Evolutionary conservation across 768 basidiomycete species (phyloP), one percentile per base, ranked within the genome.

Genomic region (Pleurotus tuoliensis): DNA sequence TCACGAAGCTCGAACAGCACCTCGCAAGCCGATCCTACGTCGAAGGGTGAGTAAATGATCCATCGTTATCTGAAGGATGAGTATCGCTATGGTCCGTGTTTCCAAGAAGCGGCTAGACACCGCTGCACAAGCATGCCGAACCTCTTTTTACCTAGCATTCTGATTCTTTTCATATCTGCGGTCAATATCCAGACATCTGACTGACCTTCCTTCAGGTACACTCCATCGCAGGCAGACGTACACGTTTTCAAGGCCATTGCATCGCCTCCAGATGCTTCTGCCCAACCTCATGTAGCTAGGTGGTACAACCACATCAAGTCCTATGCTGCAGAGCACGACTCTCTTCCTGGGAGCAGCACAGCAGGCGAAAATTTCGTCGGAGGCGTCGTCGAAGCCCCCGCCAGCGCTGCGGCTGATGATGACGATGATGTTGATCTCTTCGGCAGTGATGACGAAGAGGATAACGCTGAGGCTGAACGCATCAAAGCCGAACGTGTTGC

Each of bases 281-380:
- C 78, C 51, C 79, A 81, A 72, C 92, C 92, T 58, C 81, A 92
- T 73, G 82, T 84, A 52, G 81, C 88, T 34, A 81, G 96, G 67
- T 98, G 96, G 96, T 96, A 93, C 82, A 85, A 75, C 59, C 97
- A 98, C 76, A 96, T 97, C 75, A 79, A 86, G 63, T 94, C 94
- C 15, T 96, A 90, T 72, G 74, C 80, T 55, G 71, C 83, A 47
- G 93, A 97, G 75, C 86, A 88, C 76, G 78, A 70, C 55, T 79
- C 85, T 62, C 82, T 98, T 57, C 78, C 93, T 40, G 94, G 94
- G 58, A 89, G 92, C 63, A 94, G 92, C 73, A 86, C 77, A 25
- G 92, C 92, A 38, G 84, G 88, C 24, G 83, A 88, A 67, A 74
- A 82, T 12, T 89, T 94, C 70, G 71, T 88, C 61, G 82, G 82